phyloP scores from a whole-genome alignment of 805 yeast genomes.

The Wickerhamiella kazuoi region DNA sequence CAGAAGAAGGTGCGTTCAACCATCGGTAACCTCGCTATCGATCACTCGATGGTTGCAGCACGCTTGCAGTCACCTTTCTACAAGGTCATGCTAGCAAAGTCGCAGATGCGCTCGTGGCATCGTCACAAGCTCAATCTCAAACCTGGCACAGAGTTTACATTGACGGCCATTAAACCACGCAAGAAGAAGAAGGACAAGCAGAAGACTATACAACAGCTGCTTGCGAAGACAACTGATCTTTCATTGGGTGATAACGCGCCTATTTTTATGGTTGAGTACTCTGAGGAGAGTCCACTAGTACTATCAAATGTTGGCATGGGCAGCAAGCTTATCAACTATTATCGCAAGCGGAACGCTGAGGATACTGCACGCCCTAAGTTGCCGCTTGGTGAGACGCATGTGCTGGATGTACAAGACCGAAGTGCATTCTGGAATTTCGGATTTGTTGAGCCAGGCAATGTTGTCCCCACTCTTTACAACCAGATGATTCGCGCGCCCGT shows the following conservation, averaged over 20 bases:
- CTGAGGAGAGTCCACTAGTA: slow-evolving; percentile 74
- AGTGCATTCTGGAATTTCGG: slow-evolving; percentile 99
- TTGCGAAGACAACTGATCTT: slow-evolving; percentile 53
- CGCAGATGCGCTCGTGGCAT: slow-evolving; percentile 61
- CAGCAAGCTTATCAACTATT: slow-evolving; percentile 78
- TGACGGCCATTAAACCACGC: slow-evolving; percentile 56
- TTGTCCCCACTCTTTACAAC: slow-evolving; percentile 86
- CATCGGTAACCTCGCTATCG: slow-evolving; percentile 75
- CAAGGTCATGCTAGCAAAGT: slow-evolving; percentile 52
- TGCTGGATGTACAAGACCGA: slow-evolving; percentile 86
- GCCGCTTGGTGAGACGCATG: slow-evolving; percentile 85
- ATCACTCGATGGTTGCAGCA: slow-evolving; percentile 77
- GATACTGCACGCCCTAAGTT: slow-evolving; percentile 78
- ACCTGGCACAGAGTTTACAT: slow-evolving; percentile 60
- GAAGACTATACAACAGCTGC: slow-evolving; percentile 55
- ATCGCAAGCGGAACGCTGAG: slow-evolving; percentile 63
- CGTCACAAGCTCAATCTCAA: slow-evolving; percentile 58
- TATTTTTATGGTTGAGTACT: slow-evolving; percentile 65
- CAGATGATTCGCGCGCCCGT: slow-evolving; percentile 86
- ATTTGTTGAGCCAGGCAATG: slow-evolving; percentile 81
- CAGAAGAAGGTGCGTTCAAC: slow-evolving; percentile 86
- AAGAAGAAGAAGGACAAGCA: slow-evolving; percentile 85
- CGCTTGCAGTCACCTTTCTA: slow-evolving; percentile 82
- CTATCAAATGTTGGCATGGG: slow-evolving; percentile 92
- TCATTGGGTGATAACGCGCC: slow-evolving; percentile 72